phyloP scores from a whole-genome alignment of 192 early-diverging fungal species.

The Backusella tuberculispora region DNA sequence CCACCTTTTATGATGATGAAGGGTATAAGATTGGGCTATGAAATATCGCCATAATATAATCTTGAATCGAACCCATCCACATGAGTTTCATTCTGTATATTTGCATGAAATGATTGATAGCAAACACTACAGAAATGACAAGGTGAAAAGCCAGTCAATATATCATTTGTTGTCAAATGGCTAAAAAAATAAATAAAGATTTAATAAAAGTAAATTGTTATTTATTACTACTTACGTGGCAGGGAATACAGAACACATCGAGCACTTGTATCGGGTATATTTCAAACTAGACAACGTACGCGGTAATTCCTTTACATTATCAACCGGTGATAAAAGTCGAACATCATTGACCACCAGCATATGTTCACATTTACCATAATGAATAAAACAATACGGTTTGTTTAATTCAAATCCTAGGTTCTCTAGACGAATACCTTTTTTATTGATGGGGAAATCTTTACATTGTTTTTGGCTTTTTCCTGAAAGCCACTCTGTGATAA shows the following conservation, averaged over 20 bases:
- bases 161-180: constrained; percentile 17
- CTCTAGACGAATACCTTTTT: not conserved
- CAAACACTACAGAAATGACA: constrained; percentile 16
- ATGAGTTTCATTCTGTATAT: too few species aligned
- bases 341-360: constrained; percentile 15
- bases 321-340: not conserved
- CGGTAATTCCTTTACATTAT: not conserved
- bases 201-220: not conserved
- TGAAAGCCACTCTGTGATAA: not conserved
- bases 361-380: constrained; percentile 21
- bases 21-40: too few species aligned
- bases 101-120: constrained; percentile 1
- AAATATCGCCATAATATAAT: too few species aligned
- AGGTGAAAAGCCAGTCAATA: constrained; percentile 18
- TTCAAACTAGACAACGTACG: not conserved
- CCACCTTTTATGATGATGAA: too few species aligned
- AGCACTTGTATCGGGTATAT: constrained; percentile 19
- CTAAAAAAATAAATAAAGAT: too few species aligned
- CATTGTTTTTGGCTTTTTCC: not conserved
- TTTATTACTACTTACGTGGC: constrained; percentile 9
- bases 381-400: constrained; percentile 14
- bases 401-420: not conserved
- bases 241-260: constrained; percentile 20
- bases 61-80: too few species aligned
- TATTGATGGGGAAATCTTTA: not conserved